Evolutionary conservation across 2,329 filamentous ascomycete species (phyloP), one percentile per base, ranked within the genome.

Genomic region (Aureobasidium musti): DNA sequence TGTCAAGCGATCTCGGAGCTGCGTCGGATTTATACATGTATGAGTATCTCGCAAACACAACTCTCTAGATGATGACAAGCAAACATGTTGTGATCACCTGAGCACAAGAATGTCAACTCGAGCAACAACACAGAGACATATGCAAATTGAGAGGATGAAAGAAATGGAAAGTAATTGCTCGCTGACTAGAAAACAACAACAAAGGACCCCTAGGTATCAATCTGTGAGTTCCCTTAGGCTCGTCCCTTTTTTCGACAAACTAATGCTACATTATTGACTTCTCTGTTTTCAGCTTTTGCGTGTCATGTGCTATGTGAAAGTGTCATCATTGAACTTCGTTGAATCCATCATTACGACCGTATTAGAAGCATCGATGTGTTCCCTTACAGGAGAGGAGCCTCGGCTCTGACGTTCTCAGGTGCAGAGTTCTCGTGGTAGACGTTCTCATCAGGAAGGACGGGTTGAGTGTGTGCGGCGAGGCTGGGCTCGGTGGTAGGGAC

Each of bases 351-450:
- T 61, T 45, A 35, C 56, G 56, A 33, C 56, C 56, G 56, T 59
- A 21, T 59, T 39, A 56, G 39, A 45, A 23, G 41, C 33, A 21
- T 33, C 35, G 26, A 26, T 41, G 53, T 26, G 6, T 23, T 26
- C 17, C 28, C 37, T 47, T 65, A 65, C 23, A 53, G 37, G 47
- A 53, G 50, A 49, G 52, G 63, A 50, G 63, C 63, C 63, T 65
- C 63, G 21, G 52, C 26, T 57, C 53, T 66, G 53, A 60, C 30
- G 1, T 59, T 14, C 54, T 66, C 64, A 14, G 64, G 41, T 26
- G 28, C 52, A 23, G 41, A 19, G 53, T 66, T 66, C 64, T 66
- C 64, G 64, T 59, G 43, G 53, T 59, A 43, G 54, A n/a, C 53
- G 33, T 30, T 26, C 39, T 37, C 35, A 30, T 57, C 53, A 33